Evolutionary conservation across 2,329 filamentous ascomycete genomes (phyloP), one percentile per base, ranked within the genome.

Genomic region (Apiospora hydei): DNA sequence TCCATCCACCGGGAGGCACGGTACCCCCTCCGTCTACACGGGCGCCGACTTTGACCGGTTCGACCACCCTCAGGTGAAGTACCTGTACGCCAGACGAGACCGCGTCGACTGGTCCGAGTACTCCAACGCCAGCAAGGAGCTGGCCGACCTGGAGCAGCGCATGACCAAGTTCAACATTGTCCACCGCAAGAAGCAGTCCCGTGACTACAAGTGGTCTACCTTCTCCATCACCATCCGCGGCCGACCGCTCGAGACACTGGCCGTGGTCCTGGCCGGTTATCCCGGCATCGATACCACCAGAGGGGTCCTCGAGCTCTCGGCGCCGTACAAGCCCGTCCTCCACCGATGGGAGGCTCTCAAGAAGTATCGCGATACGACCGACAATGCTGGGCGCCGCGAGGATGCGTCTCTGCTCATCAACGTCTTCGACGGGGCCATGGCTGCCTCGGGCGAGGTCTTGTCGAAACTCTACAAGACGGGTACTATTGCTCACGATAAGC

Each of bases 161-260:
- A 41, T 49, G 46, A 7, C 49, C 16, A 41, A 51, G 46, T 24
- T n/a, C 41, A 16, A 38, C 26, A 49, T 38, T 14, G 30, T 51
- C 10, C 38, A 47, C 21, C 21, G 67, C 16, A 41, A 38, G 44
- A 41, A 38, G 16, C 16, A n/a, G 18, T 16, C 3, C 53, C 3
- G 5, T 0, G 6, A 8, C 3, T 6, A 3, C n/a, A 8, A 24
- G 0, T 69, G 67, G 67, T 4, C 7, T 3, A 53, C 67, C 18
- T 7, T n/a, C 7, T 53, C 67, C 30, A 4, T 69, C 67, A 69
- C 46, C 26, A 51, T 69, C 18, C 67, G 67, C 4, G 67, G 67
- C 49, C 2, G 26, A n/a, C 46, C 43, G 4, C 46, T 49, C 44
- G 16, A 47, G n/a, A 69, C 44, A 14, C 67, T 69, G 7, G 67